phyloP scores from a whole-genome alignment of 2,329 filamentous ascomycete genomes.

The Teratosphaeria gauchensis region DNA sequence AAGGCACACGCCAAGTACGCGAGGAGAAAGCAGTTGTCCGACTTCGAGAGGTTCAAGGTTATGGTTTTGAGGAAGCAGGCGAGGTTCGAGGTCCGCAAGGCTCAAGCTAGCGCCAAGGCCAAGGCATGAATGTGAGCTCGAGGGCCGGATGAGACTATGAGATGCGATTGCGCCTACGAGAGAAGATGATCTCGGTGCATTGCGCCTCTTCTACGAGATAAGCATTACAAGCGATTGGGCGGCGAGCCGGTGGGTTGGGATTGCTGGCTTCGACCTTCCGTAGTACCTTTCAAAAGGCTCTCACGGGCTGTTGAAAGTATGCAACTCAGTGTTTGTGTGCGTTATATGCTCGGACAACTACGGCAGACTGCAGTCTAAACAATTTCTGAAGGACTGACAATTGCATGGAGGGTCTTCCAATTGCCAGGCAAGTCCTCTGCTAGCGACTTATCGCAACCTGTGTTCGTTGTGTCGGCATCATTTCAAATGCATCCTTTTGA shows the following conservation, averaged over 20 bases:
- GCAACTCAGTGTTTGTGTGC: neutral
- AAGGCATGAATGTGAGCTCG: conserved; percentile 38
- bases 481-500: too few species aligned
- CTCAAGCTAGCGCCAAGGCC: conserved; percentile 84
- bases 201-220: neutral
- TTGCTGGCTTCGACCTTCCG: conserved; percentile 7
- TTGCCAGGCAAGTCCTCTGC: too few species aligned
- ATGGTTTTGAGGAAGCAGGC: conserved; percentile 97
- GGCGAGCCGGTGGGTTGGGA: conserved; percentile 7
- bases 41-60: conserved; percentile 99
- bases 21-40: conserved; percentile 82
- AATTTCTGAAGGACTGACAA: too few species aligned
- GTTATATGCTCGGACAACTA: neutral
- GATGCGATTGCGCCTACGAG: neutral
- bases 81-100: conserved; percentile 96
- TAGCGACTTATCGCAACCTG: too few species aligned
- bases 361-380: too few species aligned
- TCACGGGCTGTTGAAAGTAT: conserved; percentile 1
- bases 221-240: conserved; percentile 1
- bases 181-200: neutral
- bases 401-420: neutral
- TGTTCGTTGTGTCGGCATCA: too few species aligned
- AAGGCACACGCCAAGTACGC: conserved; percentile 82
- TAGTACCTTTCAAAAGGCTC: conserved; percentile 4
- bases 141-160: neutral